Evolutionary conservation across 352 stramenopile species (phyloP).

Genomic region (Thalassiosira allenii): DNA sequence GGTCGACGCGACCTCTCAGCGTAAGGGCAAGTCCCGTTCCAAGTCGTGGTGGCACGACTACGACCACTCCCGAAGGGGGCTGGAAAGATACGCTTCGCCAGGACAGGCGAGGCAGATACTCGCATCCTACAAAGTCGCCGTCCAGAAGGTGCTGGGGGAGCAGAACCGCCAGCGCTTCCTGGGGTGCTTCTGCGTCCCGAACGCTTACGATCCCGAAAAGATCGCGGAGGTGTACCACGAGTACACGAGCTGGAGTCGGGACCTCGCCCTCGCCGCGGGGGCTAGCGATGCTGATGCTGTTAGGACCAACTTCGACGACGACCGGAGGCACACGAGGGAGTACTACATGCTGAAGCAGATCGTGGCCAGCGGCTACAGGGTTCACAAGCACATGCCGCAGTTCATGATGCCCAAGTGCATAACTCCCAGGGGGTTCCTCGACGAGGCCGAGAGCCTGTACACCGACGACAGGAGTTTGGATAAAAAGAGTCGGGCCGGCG

Average conservation of each 20-base stretch:
- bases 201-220: slow-evolving; percentile 36
- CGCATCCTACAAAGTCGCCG: slow-evolving; percentile 49
- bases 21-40: not conserved
- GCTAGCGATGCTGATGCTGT: slow-evolving; percentile 56
- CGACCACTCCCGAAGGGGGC: slow-evolving; percentile 48
- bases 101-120: slow-evolving; percentile 58
- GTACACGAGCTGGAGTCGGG: slow-evolving; percentile 52
- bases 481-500: not conserved
- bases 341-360: slow-evolving; percentile 84
- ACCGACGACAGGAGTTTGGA: not conserved
- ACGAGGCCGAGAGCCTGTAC: slow-evolving; percentile 45
- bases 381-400: slow-evolving; percentile 66
- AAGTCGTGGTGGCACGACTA: slow-evolving; percentile 56
- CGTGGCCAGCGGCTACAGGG: slow-evolving; percentile 41
- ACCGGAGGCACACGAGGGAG: slow-evolving; percentile 68
- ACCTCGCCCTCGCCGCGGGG: slow-evolving; percentile 57
- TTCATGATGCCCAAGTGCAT: slow-evolving; percentile 64
- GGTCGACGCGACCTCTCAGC: not conserved
- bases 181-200: slow-evolving; percentile 35
- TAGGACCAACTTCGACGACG: slow-evolving; percentile 61
- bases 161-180: slow-evolving; percentile 43
- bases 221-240: slow-evolving; percentile 65
- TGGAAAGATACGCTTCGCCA: slow-evolving; percentile 55
- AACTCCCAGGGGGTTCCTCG: slow-evolving; percentile 45
- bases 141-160: slow-evolving; percentile 56